A percentile compares a stretch with the other conserved stretches of the same genome.
Conservation (phyloP, 257 asterid species). For the Solanum sparsipilum region DNA sequence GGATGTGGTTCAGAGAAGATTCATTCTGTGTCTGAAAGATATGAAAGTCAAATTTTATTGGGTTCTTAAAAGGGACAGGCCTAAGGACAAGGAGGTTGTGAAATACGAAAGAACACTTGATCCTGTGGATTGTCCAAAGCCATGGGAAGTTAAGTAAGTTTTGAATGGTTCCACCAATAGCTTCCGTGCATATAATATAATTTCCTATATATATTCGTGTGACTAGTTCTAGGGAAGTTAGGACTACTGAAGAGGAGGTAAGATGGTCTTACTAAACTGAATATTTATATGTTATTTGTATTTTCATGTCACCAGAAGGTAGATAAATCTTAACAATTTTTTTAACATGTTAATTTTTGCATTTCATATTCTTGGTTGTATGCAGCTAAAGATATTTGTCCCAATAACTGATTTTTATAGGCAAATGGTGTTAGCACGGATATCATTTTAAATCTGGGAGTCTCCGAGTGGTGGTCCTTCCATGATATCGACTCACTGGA, state of each 20-base stretch:
- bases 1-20: constrained; percentile 62
- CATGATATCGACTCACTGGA: constrained; percentile 45
- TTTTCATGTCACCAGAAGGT: background rate
- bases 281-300: background rate
- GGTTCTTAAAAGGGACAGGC: constrained; percentile 84
- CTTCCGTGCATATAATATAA: constrained; percentile 49
- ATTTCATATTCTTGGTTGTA: background rate
- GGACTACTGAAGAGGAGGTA: constrained; percentile 79
- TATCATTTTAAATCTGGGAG: constrained; percentile 52
- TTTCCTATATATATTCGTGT: constrained; percentile 82
- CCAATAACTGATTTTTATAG: constrained; percentile 19
- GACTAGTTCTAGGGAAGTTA: constrained; percentile 92
- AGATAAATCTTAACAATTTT: background rate
- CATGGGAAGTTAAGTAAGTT: constrained; percentile 65
- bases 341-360: background rate
- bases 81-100: constrained; percentile 90
- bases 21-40: constrained; percentile 46
- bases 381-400: background rate
- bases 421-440: constrained; percentile 67
- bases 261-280: background rate
- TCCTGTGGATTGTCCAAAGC: constrained; percentile 46
- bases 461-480: constrained; percentile 87
- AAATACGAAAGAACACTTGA: constrained; percentile 60
- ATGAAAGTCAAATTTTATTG: constrained; percentile 75
- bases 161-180: constrained; percentile 67